These are phyloP conservation scores for Fraxinus baroniana DNA, from an alignment of 305 asterid species.

Conservation along the genomic window DNA sequence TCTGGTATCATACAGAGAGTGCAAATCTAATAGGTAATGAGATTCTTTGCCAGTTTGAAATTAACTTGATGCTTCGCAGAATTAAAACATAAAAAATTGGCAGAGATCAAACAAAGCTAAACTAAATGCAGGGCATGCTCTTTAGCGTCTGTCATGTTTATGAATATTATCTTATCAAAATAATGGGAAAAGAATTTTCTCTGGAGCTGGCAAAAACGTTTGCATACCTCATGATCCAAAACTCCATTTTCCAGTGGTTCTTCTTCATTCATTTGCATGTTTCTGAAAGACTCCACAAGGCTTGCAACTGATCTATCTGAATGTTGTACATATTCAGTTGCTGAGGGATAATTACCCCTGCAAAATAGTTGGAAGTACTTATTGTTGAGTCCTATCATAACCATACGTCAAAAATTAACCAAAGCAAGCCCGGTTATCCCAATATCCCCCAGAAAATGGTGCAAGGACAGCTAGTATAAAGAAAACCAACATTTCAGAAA, in stretches of 20 bases:
- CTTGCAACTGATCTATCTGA: conserved; percentile 72
- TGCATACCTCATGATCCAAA: background rate
- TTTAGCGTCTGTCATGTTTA: background rate
- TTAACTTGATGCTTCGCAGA: background rate
- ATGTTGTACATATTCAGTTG: conserved; percentile 63
- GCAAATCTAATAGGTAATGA: background rate
- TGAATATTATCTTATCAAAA: background rate
- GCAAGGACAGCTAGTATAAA: conserved; percentile 3
- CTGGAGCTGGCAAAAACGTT: background rate
- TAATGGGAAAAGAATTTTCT: background rate
- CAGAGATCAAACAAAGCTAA: background rate
- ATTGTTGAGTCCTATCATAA: background rate
- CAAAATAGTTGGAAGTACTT: conserved; percentile 16
- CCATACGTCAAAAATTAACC: background rate
- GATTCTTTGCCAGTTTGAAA: conserved; percentile 5
- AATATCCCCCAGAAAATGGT: conserved; percentile 15
- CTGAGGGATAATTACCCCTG: conserved; percentile 55
- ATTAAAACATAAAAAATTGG: background rate
- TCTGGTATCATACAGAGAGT: background rate
- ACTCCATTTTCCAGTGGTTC: conserved; percentile 25
- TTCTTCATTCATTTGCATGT: conserved; percentile 73
- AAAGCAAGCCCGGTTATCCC: conserved; percentile 4
- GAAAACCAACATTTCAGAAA: conserved; percentile 1
- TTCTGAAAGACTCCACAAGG: conserved; percentile 78
- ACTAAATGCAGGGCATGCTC: background rate